These are phyloP conservation scores for Logfia minima DNA, from an alignment of 129 eudicot species.

Conservation along the genomic window DNA sequence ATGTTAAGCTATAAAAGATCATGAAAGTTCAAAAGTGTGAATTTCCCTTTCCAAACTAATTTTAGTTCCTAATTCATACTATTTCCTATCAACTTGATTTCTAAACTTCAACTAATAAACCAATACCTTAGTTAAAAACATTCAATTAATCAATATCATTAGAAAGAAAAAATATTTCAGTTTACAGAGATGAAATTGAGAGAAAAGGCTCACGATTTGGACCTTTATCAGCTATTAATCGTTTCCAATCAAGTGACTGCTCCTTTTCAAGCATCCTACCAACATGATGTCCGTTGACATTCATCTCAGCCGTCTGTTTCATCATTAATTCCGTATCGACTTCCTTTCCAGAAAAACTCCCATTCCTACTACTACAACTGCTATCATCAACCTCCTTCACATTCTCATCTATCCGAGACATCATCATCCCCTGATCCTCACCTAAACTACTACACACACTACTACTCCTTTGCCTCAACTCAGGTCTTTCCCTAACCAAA, in stretches of 20 bases:
- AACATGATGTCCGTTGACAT: conserved; percentile 43
- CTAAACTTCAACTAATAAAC: background rate
- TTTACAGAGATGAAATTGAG: background rate
- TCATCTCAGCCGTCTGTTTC: conserved; percentile 33
- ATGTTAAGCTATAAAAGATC: background rate
- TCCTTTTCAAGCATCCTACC: conserved; percentile 57
- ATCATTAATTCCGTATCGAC: conserved; percentile 31
- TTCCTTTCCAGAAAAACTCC: conserved; percentile 26
- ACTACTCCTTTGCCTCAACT: conserved; percentile 66
- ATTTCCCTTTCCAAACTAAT: background rate
- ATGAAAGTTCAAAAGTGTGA: background rate
- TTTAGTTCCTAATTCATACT: conserved; percentile 2
- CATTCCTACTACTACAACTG: conserved; percentile 26
- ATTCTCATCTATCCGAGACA: conserved; percentile 43
- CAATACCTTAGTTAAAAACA: background rate
- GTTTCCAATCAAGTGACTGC: conserved; percentile 71
- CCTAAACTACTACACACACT: conserved; percentile 25
- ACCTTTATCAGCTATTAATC: conserved; percentile 54
- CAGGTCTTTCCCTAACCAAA: conserved; percentile 35
- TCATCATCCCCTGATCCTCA: conserved; percentile 16
- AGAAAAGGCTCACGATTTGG: conserved; percentile 49
- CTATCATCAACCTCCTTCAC: conserved; percentile 37
- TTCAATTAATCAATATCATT: background rate
- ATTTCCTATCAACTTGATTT: background rate
- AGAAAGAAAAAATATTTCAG: background rate